Evolutionary conservation across 345 rosid species (phyloP).

Genomic region (Garcia nutans): DNA sequence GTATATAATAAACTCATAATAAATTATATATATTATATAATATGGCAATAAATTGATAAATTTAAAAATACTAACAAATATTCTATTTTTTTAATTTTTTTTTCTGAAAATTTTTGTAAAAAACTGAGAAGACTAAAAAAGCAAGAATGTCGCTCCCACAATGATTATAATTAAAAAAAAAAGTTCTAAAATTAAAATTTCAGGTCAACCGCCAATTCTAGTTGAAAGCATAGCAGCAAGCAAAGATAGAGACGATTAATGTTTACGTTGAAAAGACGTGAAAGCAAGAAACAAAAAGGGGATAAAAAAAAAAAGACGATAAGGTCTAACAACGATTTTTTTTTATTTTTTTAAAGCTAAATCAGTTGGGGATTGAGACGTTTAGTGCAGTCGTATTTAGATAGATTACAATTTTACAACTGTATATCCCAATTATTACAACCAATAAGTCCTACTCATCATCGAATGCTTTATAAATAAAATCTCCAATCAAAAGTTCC

Average conservation of each 20-base stretch:
- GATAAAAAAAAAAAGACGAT: background rate
- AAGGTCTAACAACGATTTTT: background rate
- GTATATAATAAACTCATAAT: too few species aligned
- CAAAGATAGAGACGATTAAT: background rate
- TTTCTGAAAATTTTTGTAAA: too few species aligned
- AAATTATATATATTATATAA: too few species aligned
- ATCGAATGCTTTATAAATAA: background rate
- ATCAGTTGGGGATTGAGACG: background rate
- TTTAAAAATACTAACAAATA: too few species aligned
- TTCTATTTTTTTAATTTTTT: too few species aligned
- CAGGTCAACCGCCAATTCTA: background rate
- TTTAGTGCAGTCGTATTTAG: slow-evolving; percentile 1
- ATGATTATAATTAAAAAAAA: background rate
- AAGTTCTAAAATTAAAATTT: background rate
- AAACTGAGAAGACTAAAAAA: too few species aligned
- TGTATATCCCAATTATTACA: background rate
- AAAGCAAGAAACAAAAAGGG: slow-evolving; percentile 8
- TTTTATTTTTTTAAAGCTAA: too few species aligned
- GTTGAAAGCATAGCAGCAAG: background rate
- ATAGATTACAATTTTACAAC: too few species aligned
- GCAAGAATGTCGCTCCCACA: background rate
- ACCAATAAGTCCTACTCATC: background rate
- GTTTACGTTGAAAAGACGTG: background rate
- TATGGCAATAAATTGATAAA: too few species aligned
- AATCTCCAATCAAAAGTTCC: background rate